Evolutionary conservation across 768 basidiomycete species (phyloP).

Genomic region (Suillus clintonianus): DNA sequence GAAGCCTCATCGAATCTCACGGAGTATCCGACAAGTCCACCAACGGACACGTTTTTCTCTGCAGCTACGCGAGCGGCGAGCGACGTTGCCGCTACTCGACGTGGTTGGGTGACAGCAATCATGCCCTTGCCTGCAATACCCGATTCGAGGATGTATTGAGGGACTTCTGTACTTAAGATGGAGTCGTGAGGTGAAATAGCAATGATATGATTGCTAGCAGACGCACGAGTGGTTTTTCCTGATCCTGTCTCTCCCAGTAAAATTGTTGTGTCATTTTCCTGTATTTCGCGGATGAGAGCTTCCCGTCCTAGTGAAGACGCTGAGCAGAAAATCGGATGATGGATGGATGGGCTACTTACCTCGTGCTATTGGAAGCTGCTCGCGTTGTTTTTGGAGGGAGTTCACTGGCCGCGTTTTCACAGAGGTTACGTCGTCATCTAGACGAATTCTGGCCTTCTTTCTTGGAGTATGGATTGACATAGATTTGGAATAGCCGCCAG

Average conservation of each 20-base stretch:
- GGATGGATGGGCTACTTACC: constrained; percentile 45
- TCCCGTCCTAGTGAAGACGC: constrained; percentile 58
- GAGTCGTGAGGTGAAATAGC: constrained; percentile 3
- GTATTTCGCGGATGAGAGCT: constrained; percentile 70
- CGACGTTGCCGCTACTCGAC: constrained; percentile 91
- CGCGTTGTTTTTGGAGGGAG: constrained; percentile 62
- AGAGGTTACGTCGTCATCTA: constrained; percentile 19
- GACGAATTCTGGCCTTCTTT: constrained; percentile 25
- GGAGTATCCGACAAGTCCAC: constrained; percentile 85
- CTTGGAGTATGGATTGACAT: constrained; percentile 27
- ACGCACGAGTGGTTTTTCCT: constrained; percentile 97
- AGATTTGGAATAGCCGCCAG: not conserved
- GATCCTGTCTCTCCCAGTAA: constrained; percentile 97
- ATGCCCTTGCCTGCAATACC: constrained; percentile 69
- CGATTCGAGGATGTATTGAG: constrained; percentile 90
- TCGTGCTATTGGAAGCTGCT: constrained; percentile 75
- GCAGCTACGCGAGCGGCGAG: constrained; percentile 89
- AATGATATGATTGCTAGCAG: constrained; percentile 1
- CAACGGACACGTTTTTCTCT: constrained; percentile 75
- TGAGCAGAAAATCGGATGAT: not conserved
- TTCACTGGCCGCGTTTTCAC: constrained; percentile 11
- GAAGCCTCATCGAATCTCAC: constrained; percentile 92
- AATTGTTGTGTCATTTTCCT: constrained; percentile 80
- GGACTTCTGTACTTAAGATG: constrained; percentile 71
- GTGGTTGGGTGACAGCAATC: constrained; percentile 93